Base-by-base conservation (phyloP, 2,329 filamentous ascomycete species). In the Niveomyces coronatus region DNA sequence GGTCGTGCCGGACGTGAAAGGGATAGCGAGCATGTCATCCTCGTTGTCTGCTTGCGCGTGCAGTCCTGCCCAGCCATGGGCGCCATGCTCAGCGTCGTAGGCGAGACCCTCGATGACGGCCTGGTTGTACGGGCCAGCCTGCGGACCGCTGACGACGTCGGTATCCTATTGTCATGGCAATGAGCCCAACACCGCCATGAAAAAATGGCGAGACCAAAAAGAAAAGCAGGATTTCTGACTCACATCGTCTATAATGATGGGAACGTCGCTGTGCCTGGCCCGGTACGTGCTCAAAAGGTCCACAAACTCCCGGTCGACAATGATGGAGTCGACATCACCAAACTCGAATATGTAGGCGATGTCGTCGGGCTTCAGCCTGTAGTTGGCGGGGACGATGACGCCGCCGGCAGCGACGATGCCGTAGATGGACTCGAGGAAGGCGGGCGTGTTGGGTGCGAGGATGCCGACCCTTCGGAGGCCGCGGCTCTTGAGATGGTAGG, bases 1-100 rank as follows among this genome's bases (percentile, higher is more conserved):
- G 0, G 91, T 96, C 1, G 91, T 96, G 4, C 89, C 89, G 19
- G 83, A 91, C 0, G 91, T 98, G 57, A 96, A 96, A 1, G 89
- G 85, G 39, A 98, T 76, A 3, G 88, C 86, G 44, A 96, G 72
- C 48, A 85, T 72, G 43, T 77, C 78, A 47, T 94, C 82, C 56
- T 98, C 91, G 49, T 86, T 71, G 1, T 69, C 64, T 3, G 74
- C 73, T 47, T 87, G 79, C 2, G 75, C 70, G 44, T 84, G 71
- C 17, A 96, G 70, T 1, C 75, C 84, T 11, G 68, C 70, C 89
- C 91, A 98, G 16, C 85, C 86, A 34, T 74, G 71, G 19, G 53
- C 56, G 3, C 83, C 85, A 5, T 65, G 71, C n/a, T 72, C 63
- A 2, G 55, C 55, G 55, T 96, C 91, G 56, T 82, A 71, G 27